A percentile compares a stretch with the other conserved stretches of the same genome.
Conservation (phyloP, 2,329 filamentous ascomycete genomes). For the Fusarium graminum region DNA sequence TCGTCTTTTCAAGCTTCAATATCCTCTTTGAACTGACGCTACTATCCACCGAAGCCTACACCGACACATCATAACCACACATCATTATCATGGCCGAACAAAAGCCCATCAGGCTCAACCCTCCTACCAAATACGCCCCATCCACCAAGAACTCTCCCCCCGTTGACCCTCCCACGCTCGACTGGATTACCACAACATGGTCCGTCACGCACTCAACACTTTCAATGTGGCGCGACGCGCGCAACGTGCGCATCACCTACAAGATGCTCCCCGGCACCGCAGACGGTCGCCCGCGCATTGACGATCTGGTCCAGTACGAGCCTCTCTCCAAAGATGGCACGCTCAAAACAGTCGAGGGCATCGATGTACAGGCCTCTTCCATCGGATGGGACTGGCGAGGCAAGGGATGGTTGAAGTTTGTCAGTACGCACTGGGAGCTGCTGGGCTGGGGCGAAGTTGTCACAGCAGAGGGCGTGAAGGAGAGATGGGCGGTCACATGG, state of each 20-base stretch:
- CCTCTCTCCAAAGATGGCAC: conserved; percentile 60
- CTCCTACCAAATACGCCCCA: conserved; percentile 65
- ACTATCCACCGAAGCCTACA: background rate
- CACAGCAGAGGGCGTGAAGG: conserved; percentile 56
- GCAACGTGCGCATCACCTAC: conserved; percentile 86
- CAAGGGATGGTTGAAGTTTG: conserved; percentile 78
- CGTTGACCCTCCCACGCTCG: conserved; percentile 61
- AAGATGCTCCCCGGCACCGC: conserved; percentile 60
- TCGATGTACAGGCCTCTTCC: conserved; percentile 66
- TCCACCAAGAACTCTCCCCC: conserved; percentile 45
- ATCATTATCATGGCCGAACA: conserved; percentile 36
- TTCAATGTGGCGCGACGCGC: conserved; percentile 82
- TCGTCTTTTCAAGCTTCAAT: background rate
- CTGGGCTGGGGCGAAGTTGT: conserved; percentile 76
- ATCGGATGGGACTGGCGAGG: conserved; percentile 81
- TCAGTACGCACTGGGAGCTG: conserved; percentile 83
- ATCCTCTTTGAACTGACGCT: background rate
- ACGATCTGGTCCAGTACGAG: conserved; percentile 81
- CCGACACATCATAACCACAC: conserved; percentile 2
- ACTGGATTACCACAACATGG: conserved; percentile 77
- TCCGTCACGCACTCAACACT: conserved; percentile 81
- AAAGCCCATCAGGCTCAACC: conserved; percentile 46
- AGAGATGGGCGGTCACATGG: conserved; percentile 84
- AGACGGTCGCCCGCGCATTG: conserved; percentile 64
- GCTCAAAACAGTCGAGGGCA: conserved; percentile 72